A percentile compares a stretch with the other conserved stretches of the same genome.
Conservation (phyloP, 768 basidiomycete species). For the Vishniacozyma victoriae region DNA sequence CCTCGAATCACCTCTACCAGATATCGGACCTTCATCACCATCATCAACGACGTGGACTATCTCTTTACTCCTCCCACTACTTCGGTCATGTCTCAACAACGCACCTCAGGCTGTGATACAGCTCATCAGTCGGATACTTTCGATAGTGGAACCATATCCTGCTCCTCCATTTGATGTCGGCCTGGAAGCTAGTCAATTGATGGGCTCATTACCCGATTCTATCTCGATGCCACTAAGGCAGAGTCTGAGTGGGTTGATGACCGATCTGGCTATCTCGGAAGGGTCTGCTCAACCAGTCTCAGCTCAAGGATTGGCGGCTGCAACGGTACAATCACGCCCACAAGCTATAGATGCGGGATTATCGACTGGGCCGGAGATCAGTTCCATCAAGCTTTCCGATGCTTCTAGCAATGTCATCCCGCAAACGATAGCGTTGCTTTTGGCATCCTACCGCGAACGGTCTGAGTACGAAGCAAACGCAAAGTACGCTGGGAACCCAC, state of each 20-base stretch:
- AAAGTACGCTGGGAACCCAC: too few relatives aligned
- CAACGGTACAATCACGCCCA: too few relatives aligned
- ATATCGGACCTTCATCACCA: neutral
- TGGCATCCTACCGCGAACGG: neutral
- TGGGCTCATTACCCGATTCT: constrained; percentile 21
- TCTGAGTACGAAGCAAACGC: neutral
- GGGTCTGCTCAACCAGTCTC: neutral
- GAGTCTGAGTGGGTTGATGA: constrained; percentile 31
- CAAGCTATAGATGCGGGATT: neutral
- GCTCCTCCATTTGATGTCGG: constrained; percentile 35
- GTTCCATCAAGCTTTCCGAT: neutral
- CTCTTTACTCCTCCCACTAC: constrained; percentile 19
- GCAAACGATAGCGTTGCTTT: neutral
- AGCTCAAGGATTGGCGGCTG: neutral
- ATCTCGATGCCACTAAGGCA: constrained; percentile 21
- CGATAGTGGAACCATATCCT: constrained; percentile 22
- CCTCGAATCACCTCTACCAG: neutral
- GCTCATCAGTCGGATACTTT: constrained; percentile 14
- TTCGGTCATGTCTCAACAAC: constrained; percentile 15
- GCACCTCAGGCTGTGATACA: constrained; percentile 3
- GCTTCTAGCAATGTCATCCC: too few relatives aligned
- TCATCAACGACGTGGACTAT: constrained; percentile 7
- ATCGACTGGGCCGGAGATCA: neutral
- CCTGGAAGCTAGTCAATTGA: constrained; percentile 24
- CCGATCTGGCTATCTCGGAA: constrained; percentile 27